Conservation (phyloP, 2,329 filamentous ascomycete species). For the Rhynchosporium agropyri region DNA sequence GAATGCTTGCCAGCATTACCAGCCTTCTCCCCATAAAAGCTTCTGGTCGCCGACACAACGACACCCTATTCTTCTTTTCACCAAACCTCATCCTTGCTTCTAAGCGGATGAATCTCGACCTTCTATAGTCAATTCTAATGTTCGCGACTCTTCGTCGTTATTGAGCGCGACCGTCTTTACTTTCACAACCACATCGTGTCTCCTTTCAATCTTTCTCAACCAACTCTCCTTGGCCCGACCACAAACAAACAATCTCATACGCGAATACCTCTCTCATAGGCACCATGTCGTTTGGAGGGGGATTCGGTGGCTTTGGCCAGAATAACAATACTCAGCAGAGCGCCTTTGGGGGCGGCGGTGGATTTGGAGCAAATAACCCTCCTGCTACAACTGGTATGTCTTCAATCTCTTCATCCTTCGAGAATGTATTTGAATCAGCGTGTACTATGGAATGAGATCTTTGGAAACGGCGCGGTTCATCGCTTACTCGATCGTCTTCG, state of each 20-base stretch:
- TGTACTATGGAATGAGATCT: constrained; percentile 24
- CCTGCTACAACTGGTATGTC: constrained; percentile 44
- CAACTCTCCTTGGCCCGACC: constrained; percentile 14
- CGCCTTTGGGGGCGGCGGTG: constrained; percentile 54
- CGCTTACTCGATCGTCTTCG: constrained; percentile 41
- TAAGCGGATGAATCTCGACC: constrained; percentile 30
- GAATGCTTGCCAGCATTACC: constrained; percentile 2
- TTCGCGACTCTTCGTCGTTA: constrained; percentile 32
- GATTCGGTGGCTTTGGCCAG: constrained; percentile 62
- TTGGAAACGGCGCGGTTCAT: constrained; percentile 35
- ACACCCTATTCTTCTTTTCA: constrained; percentile 21
- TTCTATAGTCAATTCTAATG: constrained; percentile 38
- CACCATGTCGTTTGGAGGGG: constrained; percentile 46
- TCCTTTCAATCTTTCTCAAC: constrained; percentile 26
- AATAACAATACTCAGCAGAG: constrained; percentile 53
- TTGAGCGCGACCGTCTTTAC: constrained; percentile 36
- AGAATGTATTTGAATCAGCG: constrained; percentile 21
- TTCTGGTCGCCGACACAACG: constrained; percentile 21
- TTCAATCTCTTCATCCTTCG: constrained; percentile 25
- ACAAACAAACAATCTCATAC: constrained; percentile 15
- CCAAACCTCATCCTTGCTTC: constrained; percentile 22
- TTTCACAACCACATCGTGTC: constrained; percentile 33
- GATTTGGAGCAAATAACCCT: constrained; percentile 47
- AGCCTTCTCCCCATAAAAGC: constrained; percentile 18
- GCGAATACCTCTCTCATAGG: constrained; percentile 18